Evolutionary conservation across 345 rosid species (phyloP), one percentile per base, ranked within the genome.

Genomic region (Firmiana major): DNA sequence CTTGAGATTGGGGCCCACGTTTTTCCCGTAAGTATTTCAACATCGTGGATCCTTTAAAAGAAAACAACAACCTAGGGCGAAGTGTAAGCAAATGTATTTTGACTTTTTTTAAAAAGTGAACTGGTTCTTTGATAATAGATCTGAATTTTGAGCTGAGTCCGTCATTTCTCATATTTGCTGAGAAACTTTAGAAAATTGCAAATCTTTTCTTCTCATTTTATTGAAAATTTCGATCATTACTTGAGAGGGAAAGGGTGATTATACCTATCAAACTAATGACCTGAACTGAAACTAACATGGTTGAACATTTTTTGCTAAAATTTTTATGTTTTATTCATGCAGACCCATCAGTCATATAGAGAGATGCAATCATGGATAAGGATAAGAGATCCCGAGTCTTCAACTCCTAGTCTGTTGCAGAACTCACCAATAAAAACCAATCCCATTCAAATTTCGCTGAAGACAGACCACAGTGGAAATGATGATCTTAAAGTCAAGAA

Each of bases 61-160:
- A 83, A 75, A 87, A 81, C 84, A 96, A 95, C 86, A 95, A 95
- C 87, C 90, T 95, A 10, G 98, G 98, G 19, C 97, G 92, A 60
- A 92, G 99, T 79, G 94, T 96, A 68, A 88, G 89, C 79, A 83
- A 83, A 92, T 98, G 99, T 92, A 88, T 6, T 63, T 64, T 75
- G 38, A 69, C 57, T 65, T 26, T 9, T 76, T 54, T 19, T 74
- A 54, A 60, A 22, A 63, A 24, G 31, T 65, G 71, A 62, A 74
- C 31, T 67, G 38, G 16, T 49, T 69, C 67, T 66, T 36, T 51
- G 70, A 48, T 31, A 69, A n/a, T 38, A 63, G 4, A 12, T 51
- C 6, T 16, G 69, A 34, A 49, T 48, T 60, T 34, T 63, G 1
- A 11, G 48, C 13, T 22, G 31, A 1, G 57, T 57, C 15, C 76